Percentiles rank a stretch among this genome's conserved stretches.
These are phyloP conservation scores for Suhomyces ambrosiae DNA, from an alignment of 1,139 yeast species.

Conservation along the genomic window DNA sequence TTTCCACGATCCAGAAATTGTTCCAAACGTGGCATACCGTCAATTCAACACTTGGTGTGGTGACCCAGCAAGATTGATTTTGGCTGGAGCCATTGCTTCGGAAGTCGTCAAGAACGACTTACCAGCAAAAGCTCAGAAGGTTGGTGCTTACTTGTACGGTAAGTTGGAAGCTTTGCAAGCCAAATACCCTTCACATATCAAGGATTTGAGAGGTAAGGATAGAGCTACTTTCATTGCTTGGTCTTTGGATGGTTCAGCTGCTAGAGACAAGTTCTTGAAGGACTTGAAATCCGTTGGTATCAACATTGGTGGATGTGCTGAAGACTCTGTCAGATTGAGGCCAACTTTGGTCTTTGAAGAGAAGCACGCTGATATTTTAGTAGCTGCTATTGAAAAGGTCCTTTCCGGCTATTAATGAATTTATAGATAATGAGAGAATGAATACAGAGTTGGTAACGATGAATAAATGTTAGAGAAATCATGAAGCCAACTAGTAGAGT, in stretches of 20 bases:
- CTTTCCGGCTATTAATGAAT: constrained; percentile 36
- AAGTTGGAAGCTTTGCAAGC: constrained; percentile 53
- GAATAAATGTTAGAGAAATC: no score
- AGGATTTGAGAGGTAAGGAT: constrained; percentile 70
- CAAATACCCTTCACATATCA: constrained; percentile 53
- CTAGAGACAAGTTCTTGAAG: constrained; percentile 60
- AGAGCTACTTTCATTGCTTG: constrained; percentile 81
- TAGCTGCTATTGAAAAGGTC: constrained; percentile 51
- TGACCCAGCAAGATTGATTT: constrained; percentile 76
- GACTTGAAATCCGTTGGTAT: constrained; percentile 64
- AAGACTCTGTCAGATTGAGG: constrained; percentile 70
- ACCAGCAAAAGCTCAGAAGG: constrained; percentile 53
- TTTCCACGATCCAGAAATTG: constrained; percentile 68
- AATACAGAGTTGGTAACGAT: neutral
- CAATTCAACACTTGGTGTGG: constrained; percentile 94
- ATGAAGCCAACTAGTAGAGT: no score
- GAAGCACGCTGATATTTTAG: constrained; percentile 71
- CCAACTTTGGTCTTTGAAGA: constrained; percentile 75
- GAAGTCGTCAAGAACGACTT: constrained; percentile 65
- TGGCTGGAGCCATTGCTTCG: constrained; percentile 68
- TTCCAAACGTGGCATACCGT: constrained; percentile 74
- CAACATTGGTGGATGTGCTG: constrained; percentile 83
- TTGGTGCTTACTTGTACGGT: constrained; percentile 63
- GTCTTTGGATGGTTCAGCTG: constrained; percentile 56
- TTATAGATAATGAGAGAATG: constrained; percentile 1